phyloP scores from a whole-genome alignment of 2,329 filamentous ascomycete genomes.

The Venturiaceae sp. region DNA sequence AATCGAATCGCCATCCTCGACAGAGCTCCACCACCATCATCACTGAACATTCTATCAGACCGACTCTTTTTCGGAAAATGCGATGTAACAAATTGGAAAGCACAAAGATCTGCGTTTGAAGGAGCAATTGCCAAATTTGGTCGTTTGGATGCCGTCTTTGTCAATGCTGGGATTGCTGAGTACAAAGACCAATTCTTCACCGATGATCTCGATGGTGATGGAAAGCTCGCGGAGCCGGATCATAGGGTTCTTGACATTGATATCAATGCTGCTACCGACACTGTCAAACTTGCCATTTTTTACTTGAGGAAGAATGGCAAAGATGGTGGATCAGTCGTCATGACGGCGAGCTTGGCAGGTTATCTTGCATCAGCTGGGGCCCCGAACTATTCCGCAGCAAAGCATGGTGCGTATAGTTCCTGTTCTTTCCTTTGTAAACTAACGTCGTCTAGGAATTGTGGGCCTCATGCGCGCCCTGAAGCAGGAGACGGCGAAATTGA shows the following conservation, averaged over 20 bases:
- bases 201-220: slow-evolving; percentile 29
- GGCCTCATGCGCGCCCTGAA: slow-evolving; percentile 41
- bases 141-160: slow-evolving; percentile 36
- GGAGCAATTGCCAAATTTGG: slow-evolving; percentile 30
- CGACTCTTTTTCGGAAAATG: slow-evolving; percentile 24
- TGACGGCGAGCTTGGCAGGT: slow-evolving; percentile 39
- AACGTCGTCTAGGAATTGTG: slow-evolving; percentile 25
- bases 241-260: slow-evolving; percentile 35
- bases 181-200: slow-evolving; percentile 40
- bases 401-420: slow-evolving; percentile 29
- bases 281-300: slow-evolving; percentile 37
- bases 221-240: slow-evolving; percentile 36
- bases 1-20: slow-evolving; percentile 34
- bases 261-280: slow-evolving; percentile 36
- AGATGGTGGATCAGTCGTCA: slow-evolving; percentile 33
- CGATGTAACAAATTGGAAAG: slow-evolving; percentile 36
- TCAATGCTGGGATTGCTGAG: slow-evolving; percentile 40
- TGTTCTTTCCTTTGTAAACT: not conserved
- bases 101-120: slow-evolving; percentile 35
- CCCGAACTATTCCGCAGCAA: slow-evolving; percentile 39
- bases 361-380: slow-evolving; percentile 39
- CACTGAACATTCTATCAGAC: slow-evolving; percentile 19
- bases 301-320: slow-evolving; percentile 30
- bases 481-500: slow-evolving; percentile 34
- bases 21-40: slow-evolving; percentile 23